These are phyloP conservation scores for Penicillium sp. DNA, from an alignment of 2,329 filamentous ascomycete genomes.

Conservation along the genomic window DNA sequence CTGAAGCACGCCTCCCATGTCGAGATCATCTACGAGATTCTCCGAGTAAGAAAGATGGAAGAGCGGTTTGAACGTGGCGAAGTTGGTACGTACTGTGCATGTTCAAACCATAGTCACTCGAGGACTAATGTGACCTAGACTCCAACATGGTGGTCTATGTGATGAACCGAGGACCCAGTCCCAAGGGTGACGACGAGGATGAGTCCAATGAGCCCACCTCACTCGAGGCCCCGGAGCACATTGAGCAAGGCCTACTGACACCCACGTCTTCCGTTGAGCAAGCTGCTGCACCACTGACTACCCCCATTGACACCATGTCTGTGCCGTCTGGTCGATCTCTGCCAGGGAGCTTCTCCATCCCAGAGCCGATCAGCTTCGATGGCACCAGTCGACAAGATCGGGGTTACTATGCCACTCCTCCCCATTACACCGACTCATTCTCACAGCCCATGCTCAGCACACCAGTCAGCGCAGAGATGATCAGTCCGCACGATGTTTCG, in stretches of 20 bases:
- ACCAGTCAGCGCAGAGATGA: slow-evolving; percentile 26
- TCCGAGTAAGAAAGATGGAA: slow-evolving; percentile 41
- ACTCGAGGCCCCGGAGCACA: slow-evolving; percentile 28
- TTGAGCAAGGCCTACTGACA: slow-evolving; percentile 28
- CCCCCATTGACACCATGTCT: slow-evolving; percentile 25
- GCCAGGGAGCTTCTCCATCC: slow-evolving; percentile 31
- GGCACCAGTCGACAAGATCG: slow-evolving; percentile 28
- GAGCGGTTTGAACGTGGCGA: slow-evolving; percentile 43
- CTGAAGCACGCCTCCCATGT: slow-evolving; percentile 36
- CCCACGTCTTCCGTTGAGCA: slow-evolving; percentile 29
- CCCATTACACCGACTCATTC: slow-evolving; percentile 32
- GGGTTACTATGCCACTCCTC: slow-evolving; percentile 26
- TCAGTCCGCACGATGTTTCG: slow-evolving; percentile 32
- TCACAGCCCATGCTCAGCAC: slow-evolving; percentile 29
- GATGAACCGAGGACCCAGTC: slow-evolving; percentile 35
- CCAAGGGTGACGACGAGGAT: slow-evolving; percentile 33
- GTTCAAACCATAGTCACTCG: not conserved
- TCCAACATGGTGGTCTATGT: slow-evolving; percentile 38
- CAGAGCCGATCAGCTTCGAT: slow-evolving; percentile 30
- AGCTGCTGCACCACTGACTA: slow-evolving; percentile 20
- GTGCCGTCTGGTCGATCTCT: slow-evolving; percentile 20
- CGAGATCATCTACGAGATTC: slow-evolving; percentile 42
- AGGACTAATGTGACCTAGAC: slow-evolving; percentile 26
- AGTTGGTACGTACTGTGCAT: slow-evolving; percentile 35
- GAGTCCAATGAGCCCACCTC: slow-evolving; percentile 25